Base-by-base conservation (phyloP, 768 basidiomycete species). In the Lactarius evosmus region DNA sequence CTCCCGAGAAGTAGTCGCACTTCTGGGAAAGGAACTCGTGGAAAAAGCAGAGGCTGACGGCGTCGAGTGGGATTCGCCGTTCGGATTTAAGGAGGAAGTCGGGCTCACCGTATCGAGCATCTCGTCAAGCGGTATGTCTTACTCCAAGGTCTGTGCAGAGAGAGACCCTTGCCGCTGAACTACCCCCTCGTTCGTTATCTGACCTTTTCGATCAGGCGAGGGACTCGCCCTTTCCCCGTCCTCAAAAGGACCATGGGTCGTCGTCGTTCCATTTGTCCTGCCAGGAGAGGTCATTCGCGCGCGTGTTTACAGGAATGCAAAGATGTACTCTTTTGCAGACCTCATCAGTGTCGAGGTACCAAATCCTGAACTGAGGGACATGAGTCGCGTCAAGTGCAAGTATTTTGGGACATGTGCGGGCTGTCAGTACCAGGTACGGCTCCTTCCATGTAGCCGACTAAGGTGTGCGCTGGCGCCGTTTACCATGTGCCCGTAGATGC, bases 391-490 rank as follows among this genome's bases (percentile, higher is more conserved):
- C 0, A 78, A 80, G 65, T 77, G n/a, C n/a, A n/a, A n/a, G n/a
- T n/a, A n/a, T n/a, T n/a, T n/a, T n/a, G 89, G 89, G 0, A 78
- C 77, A 40, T 98, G 95, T 74, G 91, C 85, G 0, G 96, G 95
- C 2, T 99, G 96, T 73, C 96, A 98, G 74, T 93, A 94, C 73
- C 95, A 97, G 79, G 92, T 89, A 46, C 19, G 77, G 27, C n/a
- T 36, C 41, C 8, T 54, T 53, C 3, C 32, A 27, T 29, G 34
- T 25, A 12, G 25, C n/a, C 29, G 29, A 2, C n/a, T 4, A n/a
- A n/a, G n/a, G n/a, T n/a, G n/a, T 22, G n/a, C n/a, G n/a, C 11
- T 49, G 22, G 57, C 32, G 61, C 12, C 33, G 1, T 34, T 34
- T 29, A 58, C 17, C 12, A 40, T 22, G 5, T 2, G 19, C n/a